Conservation (phyloP, 345 rosid species). For the Salix udensis region DNA sequence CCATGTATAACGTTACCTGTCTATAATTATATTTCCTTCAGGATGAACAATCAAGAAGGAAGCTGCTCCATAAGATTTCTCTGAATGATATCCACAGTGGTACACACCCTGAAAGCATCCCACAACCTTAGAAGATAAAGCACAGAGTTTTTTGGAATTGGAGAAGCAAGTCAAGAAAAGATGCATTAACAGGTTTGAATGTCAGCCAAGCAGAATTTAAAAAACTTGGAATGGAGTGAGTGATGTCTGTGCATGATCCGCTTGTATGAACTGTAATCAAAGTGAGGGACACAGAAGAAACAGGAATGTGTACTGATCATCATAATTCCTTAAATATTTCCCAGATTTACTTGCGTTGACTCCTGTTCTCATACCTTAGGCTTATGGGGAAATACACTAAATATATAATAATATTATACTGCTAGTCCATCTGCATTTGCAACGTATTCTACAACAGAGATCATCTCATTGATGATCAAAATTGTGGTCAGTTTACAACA, state of each 20-base stretch:
- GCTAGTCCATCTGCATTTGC: neutral
- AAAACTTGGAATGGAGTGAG: neutral
- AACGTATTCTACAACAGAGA: neutral
- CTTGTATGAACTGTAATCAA: neutral
- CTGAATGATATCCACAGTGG: constrained; percentile 70
- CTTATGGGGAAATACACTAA: neutral
- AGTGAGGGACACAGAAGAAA: neutral
- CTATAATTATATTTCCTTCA: constrained; percentile 60
- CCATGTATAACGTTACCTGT: constrained; percentile 37
- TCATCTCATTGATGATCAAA: neutral
- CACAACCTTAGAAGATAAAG: neutral
- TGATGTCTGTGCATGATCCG: neutral
- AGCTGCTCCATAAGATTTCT: constrained; percentile 59
- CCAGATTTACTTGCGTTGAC: neutral
- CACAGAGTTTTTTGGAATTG: neutral
- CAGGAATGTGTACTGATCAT: neutral
- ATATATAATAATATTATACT: neutral
- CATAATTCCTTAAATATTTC: neutral
- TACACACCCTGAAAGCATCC: constrained; percentile 45
- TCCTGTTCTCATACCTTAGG: neutral
- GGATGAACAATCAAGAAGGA: constrained; percentile 50
- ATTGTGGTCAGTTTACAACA: neutral
- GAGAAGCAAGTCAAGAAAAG: constrained; percentile 4
- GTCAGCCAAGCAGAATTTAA: neutral
- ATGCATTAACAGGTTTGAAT: neutral